phyloP scores from a whole-genome alignment of 2,329 filamentous ascomycete genomes.

The Apiospora hydei region DNA sequence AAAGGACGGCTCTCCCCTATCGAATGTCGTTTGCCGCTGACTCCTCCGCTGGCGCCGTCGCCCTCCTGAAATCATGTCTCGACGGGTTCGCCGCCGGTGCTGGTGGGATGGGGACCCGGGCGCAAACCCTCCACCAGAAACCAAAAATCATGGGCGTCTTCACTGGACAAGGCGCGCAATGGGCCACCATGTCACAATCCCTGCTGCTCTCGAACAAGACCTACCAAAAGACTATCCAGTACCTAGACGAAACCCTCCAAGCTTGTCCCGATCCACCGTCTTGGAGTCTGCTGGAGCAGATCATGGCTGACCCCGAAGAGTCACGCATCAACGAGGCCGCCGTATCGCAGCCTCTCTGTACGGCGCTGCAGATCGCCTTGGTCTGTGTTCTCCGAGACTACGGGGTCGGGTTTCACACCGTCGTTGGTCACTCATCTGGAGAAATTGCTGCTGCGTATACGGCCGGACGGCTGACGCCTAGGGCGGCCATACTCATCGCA shows the following conservation, averaged over 20 bases:
- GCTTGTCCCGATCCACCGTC: slow-evolving; percentile 35
- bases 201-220: slow-evolving; percentile 39
- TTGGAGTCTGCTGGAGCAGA: slow-evolving; percentile 46
- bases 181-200: slow-evolving; percentile 43
- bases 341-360: slow-evolving; percentile 59
- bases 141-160: slow-evolving; percentile 43
- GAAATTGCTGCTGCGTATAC: slow-evolving; percentile 44
- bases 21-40: slow-evolving; percentile 39
- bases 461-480: slow-evolving; percentile 38
- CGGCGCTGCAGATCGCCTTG: slow-evolving; percentile 59
- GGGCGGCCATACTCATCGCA: slow-evolving; percentile 41
- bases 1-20: slow-evolving; percentile 43
- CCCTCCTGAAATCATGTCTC: slow-evolving; percentile 37
- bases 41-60: slow-evolving; percentile 34
- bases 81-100: slow-evolving; percentile 26
- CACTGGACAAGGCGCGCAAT: slow-evolving; percentile 47
- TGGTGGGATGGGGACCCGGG: slow-evolving; percentile 33
- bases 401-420: slow-evolving; percentile 40
- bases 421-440: slow-evolving; percentile 41
- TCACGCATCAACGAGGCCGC: slow-evolving; percentile 47
- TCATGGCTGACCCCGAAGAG: slow-evolving; percentile 37
- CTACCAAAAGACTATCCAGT: slow-evolving; percentile 44
- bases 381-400: slow-evolving; percentile 43
- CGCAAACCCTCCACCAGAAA: slow-evolving; percentile 28
- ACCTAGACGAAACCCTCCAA: slow-evolving; percentile 41